Base-by-base conservation (phyloP, 2,329 filamentous ascomycete species). In the Fusarium nelsonii region DNA sequence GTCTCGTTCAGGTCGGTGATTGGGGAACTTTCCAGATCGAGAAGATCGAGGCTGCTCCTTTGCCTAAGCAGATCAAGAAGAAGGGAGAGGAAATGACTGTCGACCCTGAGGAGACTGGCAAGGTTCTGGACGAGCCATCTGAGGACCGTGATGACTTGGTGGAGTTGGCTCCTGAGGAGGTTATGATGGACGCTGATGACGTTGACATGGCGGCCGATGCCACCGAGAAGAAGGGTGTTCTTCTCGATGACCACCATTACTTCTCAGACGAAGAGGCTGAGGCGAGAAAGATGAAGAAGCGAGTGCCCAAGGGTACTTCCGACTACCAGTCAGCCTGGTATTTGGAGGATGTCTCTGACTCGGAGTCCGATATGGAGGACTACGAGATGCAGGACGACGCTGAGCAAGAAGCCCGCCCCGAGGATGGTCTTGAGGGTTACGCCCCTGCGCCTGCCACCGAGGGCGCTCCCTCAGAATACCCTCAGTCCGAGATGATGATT, bases 211-310 rank as follows among this genome's bases (percentile, higher is more conserved):
- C 71, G 4, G 58, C 61, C 8, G 72, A 71, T 12, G 77, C 79
- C 6, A 82, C 83, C 3, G 84, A 85, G 43, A 90, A 90, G 76
- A 97, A 95, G 81, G 96, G 95, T 69, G 96, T 99, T 2, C 83
- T 99, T 40, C 85, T 99, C 11, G 96, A 99, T 72, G 95, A 98
- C 71, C 95, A 99, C 78, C 95, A 98, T 78, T 99, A 99, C 79
- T 99, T 98, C 77, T 94, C 94, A 0, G 95, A 98, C 43, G 93
- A 85, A 8, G 84, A 86, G 41, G 84, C 89, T 54, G 75, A 79
- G 46, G 75, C 74, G 18, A 73, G 59, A 18, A 80, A 85, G 36
- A 81, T 82, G 33, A 92, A 92, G 8, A 96, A 91, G 80, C 88
- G 89, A 66, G 81, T 99, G 23, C 96, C 96, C 1, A 92, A 90